Evolutionary conservation across 768 basidiomycete genomes (phyloP).

Genomic region (Serendipita sp.): DNA sequence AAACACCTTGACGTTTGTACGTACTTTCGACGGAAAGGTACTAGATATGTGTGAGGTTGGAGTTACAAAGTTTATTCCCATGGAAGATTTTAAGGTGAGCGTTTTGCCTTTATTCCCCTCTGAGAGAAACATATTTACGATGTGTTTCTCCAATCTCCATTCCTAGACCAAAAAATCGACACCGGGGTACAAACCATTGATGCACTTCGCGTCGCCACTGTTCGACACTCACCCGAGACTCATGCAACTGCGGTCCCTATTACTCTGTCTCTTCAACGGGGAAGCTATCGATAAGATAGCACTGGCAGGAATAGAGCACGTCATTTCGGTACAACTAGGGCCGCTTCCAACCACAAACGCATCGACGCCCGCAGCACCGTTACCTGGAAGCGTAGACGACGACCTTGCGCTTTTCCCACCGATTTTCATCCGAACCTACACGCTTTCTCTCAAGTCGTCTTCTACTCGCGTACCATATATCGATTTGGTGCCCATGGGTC

Average conservation of each 20-base stretch:
- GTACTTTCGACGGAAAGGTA: constrained; percentile 74
- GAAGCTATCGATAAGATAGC: constrained; percentile 72
- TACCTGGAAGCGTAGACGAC: constrained; percentile 21
- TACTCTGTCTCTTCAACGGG: constrained; percentile 82
- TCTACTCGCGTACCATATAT: constrained; percentile 69
- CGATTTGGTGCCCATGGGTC: constrained; percentile 79
- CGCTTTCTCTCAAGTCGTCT: constrained; percentile 52
- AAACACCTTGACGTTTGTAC: constrained; percentile 64
- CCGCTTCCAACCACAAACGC: constrained; percentile 40
- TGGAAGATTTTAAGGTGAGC: constrained; percentile 72
- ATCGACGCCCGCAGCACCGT: constrained; percentile 14
- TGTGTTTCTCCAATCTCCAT: not conserved
- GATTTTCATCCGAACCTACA: constrained; percentile 82
- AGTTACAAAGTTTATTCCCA: constrained; percentile 62
- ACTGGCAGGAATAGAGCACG: constrained; percentile 70
- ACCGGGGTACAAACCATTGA: constrained; percentile 75
- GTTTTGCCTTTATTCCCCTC: no score
- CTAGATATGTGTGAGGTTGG: constrained; percentile 95
- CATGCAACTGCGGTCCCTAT: constrained; percentile 78
- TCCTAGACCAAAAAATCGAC: constrained; percentile 72
- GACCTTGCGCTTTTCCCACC: constrained; percentile 45
- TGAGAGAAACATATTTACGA: no score
- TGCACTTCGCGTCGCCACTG: constrained; percentile 91
- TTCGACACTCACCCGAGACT: constrained; percentile 93
- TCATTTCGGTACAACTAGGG: constrained; percentile 65